Evolutionary conservation across 2,329 filamentous ascomycete species (phyloP), one percentile per base, ranked within the genome.

Genomic region (Penicillium thymicola): DNA sequence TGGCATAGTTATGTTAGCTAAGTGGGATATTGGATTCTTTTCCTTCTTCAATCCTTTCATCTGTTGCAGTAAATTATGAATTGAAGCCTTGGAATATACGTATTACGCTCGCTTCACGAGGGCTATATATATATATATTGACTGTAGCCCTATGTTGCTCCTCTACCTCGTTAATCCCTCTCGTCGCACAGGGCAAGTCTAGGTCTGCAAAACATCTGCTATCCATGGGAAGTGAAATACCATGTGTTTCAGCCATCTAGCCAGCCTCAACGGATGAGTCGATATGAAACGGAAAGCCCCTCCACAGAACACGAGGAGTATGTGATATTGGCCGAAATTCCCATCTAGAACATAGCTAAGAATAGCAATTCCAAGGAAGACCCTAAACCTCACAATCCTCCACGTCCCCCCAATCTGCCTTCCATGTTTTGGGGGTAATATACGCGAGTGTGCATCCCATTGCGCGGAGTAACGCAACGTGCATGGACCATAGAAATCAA

Each of bases 21-120:
- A 0, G 8, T 34, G 44, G 3, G 4, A 2, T 5, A 2, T 10
- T 34, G 1, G 9, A 4, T 11, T 3, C 1, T 16, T 14, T 4
- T 1, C 5, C 3, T 46, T n/a, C 5, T 13, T 16, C 13, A 16
- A 10, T 34, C 16, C 1, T 5, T 23, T 16, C 13, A 1, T 34
- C 2, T 11, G 4, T n/a, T 16, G 1, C 28, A 23, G 14, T 16
- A 1, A n/a, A 7, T 4, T 21, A 3, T 11, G 7, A 16, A 2
- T 3, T 32, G 9, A n/a, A n/a, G n/a, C 11, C 3, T 5, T 32
- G 6, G 9, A 10, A 46, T 11, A 46, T 21, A 23, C 2, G 5
- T 6, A 32, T 46, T 10, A 5, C 5, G 0, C 1, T 34, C 7
- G 7, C 8, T 5, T 32, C 8, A 16, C 5, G 21, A 1, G 11